Conservation (phyloP, 2,329 filamentous ascomycete species). For the Aspergillus persii region DNA sequence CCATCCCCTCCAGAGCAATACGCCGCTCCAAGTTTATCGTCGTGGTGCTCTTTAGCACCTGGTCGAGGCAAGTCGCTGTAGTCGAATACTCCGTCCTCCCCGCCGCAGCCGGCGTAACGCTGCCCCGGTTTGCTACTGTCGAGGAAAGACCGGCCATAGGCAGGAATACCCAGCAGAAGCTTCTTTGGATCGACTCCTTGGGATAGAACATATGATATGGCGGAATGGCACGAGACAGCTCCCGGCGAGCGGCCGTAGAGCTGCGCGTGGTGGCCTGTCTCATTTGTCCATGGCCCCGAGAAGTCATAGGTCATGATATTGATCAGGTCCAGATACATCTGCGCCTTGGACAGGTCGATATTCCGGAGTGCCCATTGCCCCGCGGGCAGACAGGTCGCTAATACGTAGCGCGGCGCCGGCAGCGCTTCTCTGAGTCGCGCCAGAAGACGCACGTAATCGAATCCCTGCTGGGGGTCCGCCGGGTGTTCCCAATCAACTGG, state of each 20-base stretch:
- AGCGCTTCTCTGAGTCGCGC: constrained; percentile 64
- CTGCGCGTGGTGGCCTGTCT: constrained; percentile 73
- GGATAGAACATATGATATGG: constrained; percentile 63
- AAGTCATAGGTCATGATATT: constrained; percentile 84
- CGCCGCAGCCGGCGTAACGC: constrained; percentile 50
- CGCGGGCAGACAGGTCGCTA: constrained; percentile 72
- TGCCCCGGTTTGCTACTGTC: constrained; percentile 65
- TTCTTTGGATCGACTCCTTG: constrained; percentile 68
- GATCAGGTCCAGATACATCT: constrained; percentile 68
- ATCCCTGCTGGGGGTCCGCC: constrained; percentile 62
- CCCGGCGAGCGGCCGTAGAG: constrained; percentile 58
- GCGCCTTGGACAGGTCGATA: constrained; percentile 64
- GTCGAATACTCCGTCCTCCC: constrained; percentile 70
- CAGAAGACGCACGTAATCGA: constrained; percentile 68
- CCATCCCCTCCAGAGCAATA: constrained; percentile 69
- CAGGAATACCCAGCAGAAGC: constrained; percentile 72
- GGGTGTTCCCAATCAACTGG: constrained; percentile 81
- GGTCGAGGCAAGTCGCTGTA: constrained; percentile 67
- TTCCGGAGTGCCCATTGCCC: constrained; percentile 64
- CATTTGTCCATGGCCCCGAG: constrained; percentile 65
- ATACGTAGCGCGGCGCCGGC: constrained; percentile 65
- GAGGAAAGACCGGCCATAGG: constrained; percentile 73
- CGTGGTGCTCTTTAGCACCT: constrained; percentile 63
- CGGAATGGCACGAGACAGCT: constrained; percentile 61
- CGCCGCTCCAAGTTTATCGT: constrained; percentile 66